Conservation (phyloP, 805 yeast genomes). For the Nakazawaea ishiwadae region DNA sequence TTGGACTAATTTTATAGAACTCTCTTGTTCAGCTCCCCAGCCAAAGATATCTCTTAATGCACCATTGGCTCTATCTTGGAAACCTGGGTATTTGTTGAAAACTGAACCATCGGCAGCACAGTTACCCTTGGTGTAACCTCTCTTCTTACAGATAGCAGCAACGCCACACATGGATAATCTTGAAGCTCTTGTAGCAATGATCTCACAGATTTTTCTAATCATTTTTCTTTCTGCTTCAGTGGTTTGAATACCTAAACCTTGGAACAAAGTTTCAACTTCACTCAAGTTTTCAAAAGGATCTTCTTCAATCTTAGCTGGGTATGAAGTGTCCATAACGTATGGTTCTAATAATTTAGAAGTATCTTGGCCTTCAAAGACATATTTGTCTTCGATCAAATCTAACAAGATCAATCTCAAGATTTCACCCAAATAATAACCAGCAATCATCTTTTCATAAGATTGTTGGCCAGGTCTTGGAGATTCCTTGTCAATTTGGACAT, state of each 20-base stretch:
- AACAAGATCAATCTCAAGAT: conserved; percentile 73
- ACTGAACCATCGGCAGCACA: conserved; percentile 99
- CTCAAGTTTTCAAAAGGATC: conserved; percentile 82
- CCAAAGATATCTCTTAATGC: conserved; percentile 86
- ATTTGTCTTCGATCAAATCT: conserved; percentile 62
- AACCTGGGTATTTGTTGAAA: conserved; percentile 88
- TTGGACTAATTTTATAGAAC: conserved; percentile 80
- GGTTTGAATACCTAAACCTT: conserved; percentile 56
- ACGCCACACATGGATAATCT: conserved; percentile 92
- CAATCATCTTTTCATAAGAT: conserved; percentile 93
- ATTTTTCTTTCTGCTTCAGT: conserved; percentile 76
- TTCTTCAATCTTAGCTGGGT: conserved; percentile 81
- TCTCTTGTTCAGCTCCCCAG: conserved; percentile 58
- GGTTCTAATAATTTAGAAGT: conserved; percentile 53
- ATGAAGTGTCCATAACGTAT: conserved; percentile 83
- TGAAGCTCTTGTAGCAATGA: conserved; percentile 89
- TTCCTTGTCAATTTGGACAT: conserved; percentile 70
- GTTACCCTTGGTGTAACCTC: conserved; percentile 70
- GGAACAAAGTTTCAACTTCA: conserved; percentile 67
- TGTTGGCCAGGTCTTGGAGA: conserved; percentile 98
- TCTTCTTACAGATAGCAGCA: conserved; percentile 89
- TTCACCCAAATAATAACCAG: conserved; percentile 96
- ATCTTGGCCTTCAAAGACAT: conserved; percentile 70
- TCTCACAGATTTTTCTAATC: conserved; percentile 76
- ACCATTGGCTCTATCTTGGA: conserved; percentile 82